These are phyloP conservation scores for Metschnikowia baotianmanensis DNA, from an alignment of 805 yeast genomes.

Conservation along the genomic window DNA sequence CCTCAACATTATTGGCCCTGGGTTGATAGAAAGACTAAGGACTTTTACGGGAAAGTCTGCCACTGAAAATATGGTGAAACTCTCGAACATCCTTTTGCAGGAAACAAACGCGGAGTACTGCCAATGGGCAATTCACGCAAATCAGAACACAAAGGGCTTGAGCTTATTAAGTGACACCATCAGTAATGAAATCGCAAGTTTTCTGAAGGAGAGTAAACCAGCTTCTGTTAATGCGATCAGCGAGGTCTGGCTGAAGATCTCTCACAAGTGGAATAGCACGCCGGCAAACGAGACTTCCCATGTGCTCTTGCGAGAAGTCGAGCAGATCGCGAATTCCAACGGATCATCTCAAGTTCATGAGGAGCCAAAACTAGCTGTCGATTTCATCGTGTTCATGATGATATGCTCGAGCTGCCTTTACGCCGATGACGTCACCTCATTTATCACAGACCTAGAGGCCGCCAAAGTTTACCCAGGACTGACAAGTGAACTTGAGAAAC, in stretches of 20 bases:
- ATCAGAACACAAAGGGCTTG: background rate
- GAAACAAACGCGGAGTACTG: constrained; percentile 12
- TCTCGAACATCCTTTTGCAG: constrained; percentile 6
- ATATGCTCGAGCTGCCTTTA: constrained; percentile 4
- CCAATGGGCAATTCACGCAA: background rate
- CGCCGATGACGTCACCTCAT: constrained; percentile 2
- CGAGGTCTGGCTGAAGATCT: constrained; percentile 11
- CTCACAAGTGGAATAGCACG: constrained; percentile 1
- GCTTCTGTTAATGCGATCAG: background rate
- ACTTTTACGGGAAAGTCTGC: background rate
- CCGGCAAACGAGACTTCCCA: constrained; percentile 3
- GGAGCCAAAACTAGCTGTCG: constrained; percentile 14
- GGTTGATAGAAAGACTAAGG: constrained; percentile 7
- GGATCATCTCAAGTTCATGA: constrained; percentile 5
- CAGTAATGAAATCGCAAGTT: constrained; percentile 6
- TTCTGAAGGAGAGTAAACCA: background rate
- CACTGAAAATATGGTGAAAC: constrained; percentile 6
- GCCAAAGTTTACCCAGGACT: background rate
- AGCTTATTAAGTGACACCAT: background rate
- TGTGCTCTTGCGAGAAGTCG: constrained; percentile 10
- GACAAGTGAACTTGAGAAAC: background rate
- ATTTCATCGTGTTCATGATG: constrained; percentile 12
- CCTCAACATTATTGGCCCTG: constrained; percentile 15
- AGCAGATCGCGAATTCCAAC: constrained; percentile 2
- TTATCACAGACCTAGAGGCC: background rate